Base-by-base conservation (phyloP, 768 basidiomycete species). In the Russula emetica region DNA sequence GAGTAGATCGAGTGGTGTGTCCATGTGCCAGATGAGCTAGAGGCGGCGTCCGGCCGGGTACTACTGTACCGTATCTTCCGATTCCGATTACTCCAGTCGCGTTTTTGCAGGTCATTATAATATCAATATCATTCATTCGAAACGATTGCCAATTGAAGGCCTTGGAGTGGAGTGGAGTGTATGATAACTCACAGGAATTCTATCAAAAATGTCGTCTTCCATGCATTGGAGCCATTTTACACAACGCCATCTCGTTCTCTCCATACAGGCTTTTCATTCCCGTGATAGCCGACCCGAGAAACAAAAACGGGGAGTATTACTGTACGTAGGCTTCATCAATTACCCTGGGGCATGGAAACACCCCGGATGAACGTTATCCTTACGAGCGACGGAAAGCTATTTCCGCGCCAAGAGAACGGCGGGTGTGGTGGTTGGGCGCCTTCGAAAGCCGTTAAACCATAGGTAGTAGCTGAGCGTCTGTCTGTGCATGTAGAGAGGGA, bases 361-460 rank as follows among this genome's bases (percentile, higher is more conserved):
- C 51, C 9, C 52, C 9, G 30, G 36, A 36, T 5, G n/a, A 45
- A 45, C 20, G 36, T 36, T 36, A 36, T 36, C 36, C 36, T 36
- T 45, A 45, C 45, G 45, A 18, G 45, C 45, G 22, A 40, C 52
- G 57, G 62, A 59, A 53, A 10, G 20, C 0, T 22, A 36, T 16
- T 58, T 59, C 57, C 62, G 62, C n/a, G 13, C 38, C 28, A 45
- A 40, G 14, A 16, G 26, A 28, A 50, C 22, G 34, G 6, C 30
- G 34, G 34, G 34, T 44, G 40, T 45, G 22, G 32, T 32, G 9
- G 34, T 34, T 11, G 1, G 40, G 56, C 57, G 26, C 47, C 34
- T 18, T 24, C 6, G 28, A 54, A 45, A 32, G 20, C 16, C 14
- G 36, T 53, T 63, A 63, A 63, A 53, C 62, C 52, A 63, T 38